Conservation (phyloP, 805 yeast genomes). For the Ogataea sp. region DNA sequence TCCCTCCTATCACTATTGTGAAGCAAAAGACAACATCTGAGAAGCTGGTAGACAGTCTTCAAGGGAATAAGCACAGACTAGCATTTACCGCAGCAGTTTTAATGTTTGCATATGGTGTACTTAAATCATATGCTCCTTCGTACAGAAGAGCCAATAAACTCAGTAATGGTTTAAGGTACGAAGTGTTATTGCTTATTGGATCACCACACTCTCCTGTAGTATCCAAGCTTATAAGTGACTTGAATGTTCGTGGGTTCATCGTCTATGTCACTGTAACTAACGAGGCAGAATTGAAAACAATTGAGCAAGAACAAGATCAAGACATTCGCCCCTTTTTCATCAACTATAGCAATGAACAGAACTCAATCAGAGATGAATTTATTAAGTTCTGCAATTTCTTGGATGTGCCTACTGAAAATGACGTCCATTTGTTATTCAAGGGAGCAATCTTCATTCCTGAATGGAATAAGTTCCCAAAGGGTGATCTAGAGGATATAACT, state of each 20-base stretch:
- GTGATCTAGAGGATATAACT: constrained; percentile 19
- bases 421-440: constrained; percentile 33
- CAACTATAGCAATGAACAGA: constrained; percentile 24
- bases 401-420: constrained; percentile 32
- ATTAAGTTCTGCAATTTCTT: constrained; percentile 40
- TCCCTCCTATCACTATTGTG: background rate
- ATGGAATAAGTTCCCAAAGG: constrained; percentile 27
- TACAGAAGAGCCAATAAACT: constrained; percentile 53
- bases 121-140: background rate
- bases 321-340: constrained; percentile 64
- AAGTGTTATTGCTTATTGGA: constrained; percentile 68
- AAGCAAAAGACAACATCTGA: background rate
- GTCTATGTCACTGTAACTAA: constrained; percentile 69
- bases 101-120: background rate
- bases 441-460: constrained; percentile 47
- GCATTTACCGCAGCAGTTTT: background rate
- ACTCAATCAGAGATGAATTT: constrained; percentile 38
- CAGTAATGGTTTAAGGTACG: constrained; percentile 63
- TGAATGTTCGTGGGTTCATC: constrained; percentile 73
- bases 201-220: constrained; percentile 71
- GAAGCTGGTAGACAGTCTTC: background rate
- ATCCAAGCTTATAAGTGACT: constrained; percentile 60
- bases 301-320: constrained; percentile 52
- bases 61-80: background rate
- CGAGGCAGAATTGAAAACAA: constrained; percentile 45